Conservation (phyloP, 768 basidiomycete genomes). For the Phylloporus arenicola region DNA sequence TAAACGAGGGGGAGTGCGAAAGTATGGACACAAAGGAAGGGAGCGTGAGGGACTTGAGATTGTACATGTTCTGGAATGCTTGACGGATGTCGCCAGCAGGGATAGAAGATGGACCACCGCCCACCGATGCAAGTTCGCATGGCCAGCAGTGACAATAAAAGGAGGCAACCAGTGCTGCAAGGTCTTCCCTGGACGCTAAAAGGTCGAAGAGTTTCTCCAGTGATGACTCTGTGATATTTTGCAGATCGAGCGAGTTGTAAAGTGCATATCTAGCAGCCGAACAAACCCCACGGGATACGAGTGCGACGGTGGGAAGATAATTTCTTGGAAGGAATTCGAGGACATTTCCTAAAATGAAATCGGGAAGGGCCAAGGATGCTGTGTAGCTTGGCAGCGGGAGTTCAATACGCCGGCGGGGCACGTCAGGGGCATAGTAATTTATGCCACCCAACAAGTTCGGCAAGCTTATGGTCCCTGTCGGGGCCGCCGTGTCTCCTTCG, state of each 20-base stretch:
- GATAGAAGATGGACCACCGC: constrained; percentile 1
- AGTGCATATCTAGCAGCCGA: constrained; percentile 16
- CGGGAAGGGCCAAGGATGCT: constrained; percentile 10
- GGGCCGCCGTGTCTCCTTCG: background rate
- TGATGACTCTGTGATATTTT: constrained; percentile 7
- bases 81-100: constrained; percentile 17
- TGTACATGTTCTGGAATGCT: constrained; percentile 27
- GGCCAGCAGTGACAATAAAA: constrained; percentile 23
- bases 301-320: constrained; percentile 19
- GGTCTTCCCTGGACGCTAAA: constrained; percentile 16
- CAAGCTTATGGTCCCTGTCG: constrained; percentile 13
- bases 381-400: background rate
- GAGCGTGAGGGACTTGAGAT: constrained; percentile 25
- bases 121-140: constrained; percentile 2
- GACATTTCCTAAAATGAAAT: constrained; percentile 15
- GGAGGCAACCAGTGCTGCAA: constrained; percentile 22
- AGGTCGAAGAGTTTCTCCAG: constrained; percentile 15
- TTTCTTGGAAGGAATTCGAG: constrained; percentile 17
- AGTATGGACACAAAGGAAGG: constrained; percentile 23
- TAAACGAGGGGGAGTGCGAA: constrained; percentile 12
- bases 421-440: constrained; percentile 1
- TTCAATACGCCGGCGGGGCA: background rate
- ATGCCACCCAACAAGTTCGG: constrained; percentile 17
- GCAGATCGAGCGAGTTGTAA: constrained; percentile 21
- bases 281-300: constrained; percentile 22